Base-by-base conservation (phyloP, 345 rosid genomes). In the Crucihimalaya himalaica region DNA sequence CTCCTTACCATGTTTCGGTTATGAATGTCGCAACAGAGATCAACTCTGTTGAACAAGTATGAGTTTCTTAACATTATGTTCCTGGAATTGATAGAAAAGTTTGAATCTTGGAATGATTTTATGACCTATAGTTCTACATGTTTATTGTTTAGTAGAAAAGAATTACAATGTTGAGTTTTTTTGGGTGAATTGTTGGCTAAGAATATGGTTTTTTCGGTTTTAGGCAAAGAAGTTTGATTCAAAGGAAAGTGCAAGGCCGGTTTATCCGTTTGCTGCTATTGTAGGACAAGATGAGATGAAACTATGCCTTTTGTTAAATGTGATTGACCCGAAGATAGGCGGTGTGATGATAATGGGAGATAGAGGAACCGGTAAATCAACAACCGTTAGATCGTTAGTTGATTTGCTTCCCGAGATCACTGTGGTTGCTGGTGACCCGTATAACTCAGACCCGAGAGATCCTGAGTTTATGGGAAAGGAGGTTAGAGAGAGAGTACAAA, bases 201-300 rank as follows among this genome's bases (percentile, higher is more conserved):
- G 18, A 12, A 19, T 34, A 34, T 34, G 25, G 14, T 9, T 20
- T 53, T 29, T 25, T 28, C 13, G 64, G 58, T 73, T 82, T 51
- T 80, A 86, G 96, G 85, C 73, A 31, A 83, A 72, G 82, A 84
- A 86, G 82, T 46, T 75, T 61, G 80, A 79, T 34, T 50, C 78
- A 27, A 91, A 86, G 78, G 92, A 89, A 53, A 93, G 68, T 76
- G 94, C 85, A 71, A 87, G 98, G 59, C 96, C 98, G 0, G 97
- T 91, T 6, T 93, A 82, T 81, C 98, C 98, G 6, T 93, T 93
- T 70, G 87, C 96, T 11, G 98, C 98, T 43, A 89, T 93, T 55
- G 98, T 93, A 32, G 98, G 98, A 70, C 96, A 93, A 77, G 98
- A 93, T 66, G 98, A 93, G 89, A 91, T 93, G 98, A 93, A 91